Evolutionary conservation across 2,329 filamentous ascomycete genomes (phyloP), one percentile per base, ranked within the genome.

Genomic region (Colletotrichum plurivorum): DNA sequence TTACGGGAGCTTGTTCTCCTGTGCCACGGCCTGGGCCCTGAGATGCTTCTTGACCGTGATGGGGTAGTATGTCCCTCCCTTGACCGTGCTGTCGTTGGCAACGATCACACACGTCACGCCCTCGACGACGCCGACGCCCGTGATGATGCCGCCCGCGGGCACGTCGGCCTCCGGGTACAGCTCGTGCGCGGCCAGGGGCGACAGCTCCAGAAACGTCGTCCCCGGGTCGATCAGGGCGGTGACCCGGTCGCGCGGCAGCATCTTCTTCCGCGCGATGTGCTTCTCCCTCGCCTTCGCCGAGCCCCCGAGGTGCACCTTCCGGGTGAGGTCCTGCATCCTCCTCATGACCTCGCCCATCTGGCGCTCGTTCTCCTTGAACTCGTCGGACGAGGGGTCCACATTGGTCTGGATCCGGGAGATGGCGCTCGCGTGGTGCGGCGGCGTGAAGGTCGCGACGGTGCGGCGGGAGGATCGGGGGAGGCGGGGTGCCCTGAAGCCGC

Each of bases 31-130:
- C 80, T 99, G 96, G 5, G 95, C 95, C 71, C 95, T 90, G 16
- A 98, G 85, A 80, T 98, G 96, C 85, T 99, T 99, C 85, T 98
- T 98, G 68, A 98, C 94, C 0, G 95, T 99, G 74, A 98, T 94
- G 1, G 95, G 95, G 78, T 95, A 98, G 82, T 99, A 99, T 2
- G 95, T 97, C 25, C 95, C 95, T 60, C 95, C 95, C 83, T 98
- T 99, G 76, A 98, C 95, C 18, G 95, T 98, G 83, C 94, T 97
- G 79, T 98, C 95, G 78, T 98, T 98, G 67, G 94, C 95, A 57
- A 98, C 93, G 74, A 98, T 93, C 83, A 98, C 92, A 80, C 95
- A 98, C 48, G 91, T 92, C 27, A 97, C 94, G 15, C 95, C 95
- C 78, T 96, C 93, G 27, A 99, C 93, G 2, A 93, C 92, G 3